Conservation (phyloP, 768 basidiomycete genomes). For the Boletus insuetus region DNA sequence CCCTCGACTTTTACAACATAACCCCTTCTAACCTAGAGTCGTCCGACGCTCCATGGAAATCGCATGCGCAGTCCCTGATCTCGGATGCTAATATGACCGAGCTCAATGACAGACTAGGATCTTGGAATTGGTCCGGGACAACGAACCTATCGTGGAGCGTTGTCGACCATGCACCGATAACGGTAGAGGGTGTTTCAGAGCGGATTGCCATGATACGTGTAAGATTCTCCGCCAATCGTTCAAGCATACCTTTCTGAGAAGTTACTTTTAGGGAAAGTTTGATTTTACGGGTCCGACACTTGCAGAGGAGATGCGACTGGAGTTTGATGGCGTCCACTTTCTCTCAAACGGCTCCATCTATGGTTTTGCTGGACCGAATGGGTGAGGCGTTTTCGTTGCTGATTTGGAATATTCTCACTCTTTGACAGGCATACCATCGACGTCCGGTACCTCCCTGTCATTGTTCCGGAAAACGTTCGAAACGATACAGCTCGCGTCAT, state of each 20-base stretch:
- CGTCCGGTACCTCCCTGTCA: slow-evolving; percentile 60
- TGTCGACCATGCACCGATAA: slow-evolving; percentile 52
- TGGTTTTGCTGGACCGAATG: slow-evolving; percentile 62
- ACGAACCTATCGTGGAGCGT: slow-evolving; percentile 65
- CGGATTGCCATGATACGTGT: slow-evolving; percentile 65
- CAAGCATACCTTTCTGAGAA: slow-evolving; percentile 3
- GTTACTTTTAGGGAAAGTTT: slow-evolving; percentile 55
- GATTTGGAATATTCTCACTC: not conserved
- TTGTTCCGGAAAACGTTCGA: slow-evolving; percentile 54
- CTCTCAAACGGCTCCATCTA: slow-evolving; percentile 72
- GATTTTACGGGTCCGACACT: slow-evolving; percentile 57
- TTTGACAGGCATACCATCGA: slow-evolving; percentile 53
- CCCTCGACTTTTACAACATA: slow-evolving; percentile 61
- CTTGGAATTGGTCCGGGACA: slow-evolving; percentile 71
- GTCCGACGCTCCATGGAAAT: slow-evolving; percentile 43
- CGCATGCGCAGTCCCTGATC: slow-evolving; percentile 50
- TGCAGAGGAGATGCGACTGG: slow-evolving; percentile 58
- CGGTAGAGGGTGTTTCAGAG: slow-evolving; percentile 37
- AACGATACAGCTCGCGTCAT: slow-evolving; percentile 62
- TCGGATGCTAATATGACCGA: slow-evolving; percentile 49
- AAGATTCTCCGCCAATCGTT: slow-evolving; percentile 27
- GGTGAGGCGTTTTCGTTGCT: slow-evolving; percentile 40
- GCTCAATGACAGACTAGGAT: slow-evolving; percentile 44
- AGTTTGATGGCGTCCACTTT: slow-evolving; percentile 79
- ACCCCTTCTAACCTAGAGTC: slow-evolving; percentile 45